These are phyloP conservation scores for Sporobolomyces phaffii DNA, from an alignment of 768 basidiomycete species.

Conservation along the genomic window DNA sequence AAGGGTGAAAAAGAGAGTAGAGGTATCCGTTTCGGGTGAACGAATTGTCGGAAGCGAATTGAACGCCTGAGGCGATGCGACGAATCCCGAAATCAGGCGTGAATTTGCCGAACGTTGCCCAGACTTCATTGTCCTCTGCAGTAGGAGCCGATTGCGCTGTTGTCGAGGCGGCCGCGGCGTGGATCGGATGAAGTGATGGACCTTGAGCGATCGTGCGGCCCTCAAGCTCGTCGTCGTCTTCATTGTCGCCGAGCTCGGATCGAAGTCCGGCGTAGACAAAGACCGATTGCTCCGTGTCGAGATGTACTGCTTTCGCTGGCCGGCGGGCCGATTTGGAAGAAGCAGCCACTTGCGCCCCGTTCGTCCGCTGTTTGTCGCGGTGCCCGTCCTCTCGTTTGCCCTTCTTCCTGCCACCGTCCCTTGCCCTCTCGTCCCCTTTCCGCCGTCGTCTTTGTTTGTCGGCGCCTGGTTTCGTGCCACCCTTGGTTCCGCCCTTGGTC, in stretches of 20 bases:
- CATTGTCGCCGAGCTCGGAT: neutral
- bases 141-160: neutral
- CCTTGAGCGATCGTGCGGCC: too few species aligned
- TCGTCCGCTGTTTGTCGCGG: neutral
- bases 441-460: neutral
- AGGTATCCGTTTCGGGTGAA: slow-evolving; percentile 62
- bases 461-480: neutral
- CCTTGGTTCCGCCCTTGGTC: neutral
- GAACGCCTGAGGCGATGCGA: slow-evolving; percentile 54
- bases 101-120: slow-evolving; percentile 37
- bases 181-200: too few species aligned
- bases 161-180: neutral
- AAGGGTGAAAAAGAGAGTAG: slow-evolving; percentile 53
- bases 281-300: slow-evolving; percentile 30
- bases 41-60: slow-evolving; percentile 50
- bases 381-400: neutral
- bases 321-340: neutral
- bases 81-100: slow-evolving; percentile 55
- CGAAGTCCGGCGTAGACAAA: slow-evolving; percentile 21
- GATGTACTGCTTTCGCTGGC: neutral
- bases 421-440: neutral
- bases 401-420: neutral
- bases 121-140: slow-evolving; percentile 12
- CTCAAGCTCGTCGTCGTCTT: too few species aligned
- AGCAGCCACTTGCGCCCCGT: neutral